Base-by-base conservation (phyloP, 129 eudicot species). In the Centella asiatica region DNA sequence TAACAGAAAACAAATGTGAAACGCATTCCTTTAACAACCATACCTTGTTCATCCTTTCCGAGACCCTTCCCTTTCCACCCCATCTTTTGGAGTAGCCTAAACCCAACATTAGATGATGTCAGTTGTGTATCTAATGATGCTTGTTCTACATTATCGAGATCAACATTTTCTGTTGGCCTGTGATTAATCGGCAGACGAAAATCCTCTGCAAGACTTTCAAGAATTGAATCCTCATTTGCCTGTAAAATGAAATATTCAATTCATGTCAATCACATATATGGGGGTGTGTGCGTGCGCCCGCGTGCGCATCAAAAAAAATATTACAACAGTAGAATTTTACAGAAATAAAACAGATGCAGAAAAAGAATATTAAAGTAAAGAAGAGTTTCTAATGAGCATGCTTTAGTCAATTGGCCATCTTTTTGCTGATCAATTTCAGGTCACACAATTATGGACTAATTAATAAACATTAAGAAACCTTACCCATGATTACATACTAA, bases 31-130 rank as follows among this genome's bases (percentile, higher is more conserved):
- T 40, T n/a, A 26, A 25, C 3, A 57, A 18, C 48, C 72, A 51
- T 86, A 92, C 96, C 96, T 80, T 92, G 99, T 68, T 93, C 99
- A 84, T 93, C 65, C 79, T 82, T 92, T 42, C 98, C 98, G 31
- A 92, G 94, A 44, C 98, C 98, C 60, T 92, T 87, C 53, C 98
- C 96, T 76, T 92, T 92, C 98, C 96, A 92, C 53, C 98, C 98
- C 98, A 92, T 92, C 72, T 92, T 92, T 60, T 87, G 95, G 56
- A 92, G 98, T 68, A 93, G 88, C 72, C 82, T 87, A 57, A 84
- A 92, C 42, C 99, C 99, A 66, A 87, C 74, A 75, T 92, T 93
- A 10, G 99, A 87, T 26, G 99, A 82, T 44, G 90, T 57, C 72
- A 87, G 69, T 45, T 76, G 95, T 3, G 85, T 87, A 76, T 93